Conservation (phyloP, 1,284 basidiomycete species). For the Thecaphora thlaspeos region DNA sequence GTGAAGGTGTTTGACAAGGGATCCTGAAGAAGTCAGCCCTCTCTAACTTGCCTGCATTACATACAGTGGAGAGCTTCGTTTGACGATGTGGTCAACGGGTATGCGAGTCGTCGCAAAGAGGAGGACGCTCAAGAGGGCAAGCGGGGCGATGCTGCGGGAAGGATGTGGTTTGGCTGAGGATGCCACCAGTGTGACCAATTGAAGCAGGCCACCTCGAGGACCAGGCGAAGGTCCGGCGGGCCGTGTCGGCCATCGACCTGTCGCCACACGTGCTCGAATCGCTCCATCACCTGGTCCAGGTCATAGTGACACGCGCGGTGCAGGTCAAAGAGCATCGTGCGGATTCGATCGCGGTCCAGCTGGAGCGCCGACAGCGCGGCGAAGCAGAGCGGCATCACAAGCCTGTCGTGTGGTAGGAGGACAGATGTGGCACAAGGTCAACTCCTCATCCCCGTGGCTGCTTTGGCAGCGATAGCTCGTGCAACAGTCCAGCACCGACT, state of each 20-base stretch:
- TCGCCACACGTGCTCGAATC: slow-evolving; percentile 30
- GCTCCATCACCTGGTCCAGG: slow-evolving; percentile 26
- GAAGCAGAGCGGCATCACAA: slow-evolving; percentile 24
- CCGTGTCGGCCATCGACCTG: slow-evolving; percentile 27
- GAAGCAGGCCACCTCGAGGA: slow-evolving; percentile 35
- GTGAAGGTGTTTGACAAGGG: too few relatives aligned
- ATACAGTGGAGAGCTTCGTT: too few relatives aligned
- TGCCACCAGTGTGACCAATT: slow-evolving; percentile 24
- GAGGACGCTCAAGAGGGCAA: neutral
- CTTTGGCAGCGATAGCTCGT: neutral
- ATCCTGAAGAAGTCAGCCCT: too few relatives aligned
- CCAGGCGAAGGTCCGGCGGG: slow-evolving; percentile 25
- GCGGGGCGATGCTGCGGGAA: neutral
- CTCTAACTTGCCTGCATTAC: too few relatives aligned
- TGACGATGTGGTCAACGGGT: too few relatives aligned
- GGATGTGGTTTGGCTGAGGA: neutral
- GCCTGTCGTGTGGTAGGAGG: neutral
- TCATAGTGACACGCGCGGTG: slow-evolving; percentile 36
- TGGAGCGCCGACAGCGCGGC: slow-evolving; percentile 20
- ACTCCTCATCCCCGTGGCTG: neutral
- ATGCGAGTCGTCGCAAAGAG: slow-evolving; percentile 2
- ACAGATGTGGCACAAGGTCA: neutral
- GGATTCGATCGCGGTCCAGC: slow-evolving; percentile 21
- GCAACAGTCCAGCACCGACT: neutral
- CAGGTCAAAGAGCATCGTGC: slow-evolving; percentile 23